Conservation (phyloP, 176 grass and related monocot species). For the Ensete glaucum region DNA sequence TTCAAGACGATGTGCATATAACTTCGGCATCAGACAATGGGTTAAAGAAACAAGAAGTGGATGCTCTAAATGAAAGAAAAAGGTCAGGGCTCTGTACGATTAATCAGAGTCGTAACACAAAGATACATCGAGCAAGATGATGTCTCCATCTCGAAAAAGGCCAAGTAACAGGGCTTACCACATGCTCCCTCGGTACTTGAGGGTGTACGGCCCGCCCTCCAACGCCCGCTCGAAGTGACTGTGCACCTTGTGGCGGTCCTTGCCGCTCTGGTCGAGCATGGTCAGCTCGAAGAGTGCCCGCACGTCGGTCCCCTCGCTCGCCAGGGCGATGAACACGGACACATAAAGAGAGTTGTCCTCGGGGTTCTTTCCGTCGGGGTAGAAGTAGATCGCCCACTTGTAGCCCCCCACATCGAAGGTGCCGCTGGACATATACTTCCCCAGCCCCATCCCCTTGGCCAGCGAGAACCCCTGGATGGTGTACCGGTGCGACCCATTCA, state of each 20-base stretch:
- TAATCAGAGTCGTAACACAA: neutral
- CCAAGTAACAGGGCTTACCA: constrained; percentile 31
- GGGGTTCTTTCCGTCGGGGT: constrained; percentile 68
- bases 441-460: constrained; percentile 64
- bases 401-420: constrained; percentile 66
- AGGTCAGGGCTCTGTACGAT: too few species aligned
- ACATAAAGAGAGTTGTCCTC: constrained; percentile 69
- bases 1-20: too few species aligned
- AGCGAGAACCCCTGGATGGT: constrained; percentile 74
- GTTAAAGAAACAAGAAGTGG: too few species aligned
- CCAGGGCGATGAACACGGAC: constrained; percentile 77
- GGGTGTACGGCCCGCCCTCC: constrained; percentile 58
- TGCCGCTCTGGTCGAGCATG: constrained; percentile 68
- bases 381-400: constrained; percentile 79
- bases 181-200: constrained; percentile 85
- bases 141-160: neutral
- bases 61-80: too few species aligned
- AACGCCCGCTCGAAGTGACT: constrained; percentile 62
- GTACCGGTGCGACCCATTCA: constrained; percentile 70
- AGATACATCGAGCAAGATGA: neutral
- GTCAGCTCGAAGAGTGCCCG: constrained; percentile 78
- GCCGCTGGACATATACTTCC: constrained; percentile 59
- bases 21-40: too few species aligned
- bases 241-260: constrained; percentile 62
- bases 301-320: constrained; percentile 67